phyloP scores from a whole-genome alignment of 202 grass and related monocot species.

The Zizania palustris region DNA sequence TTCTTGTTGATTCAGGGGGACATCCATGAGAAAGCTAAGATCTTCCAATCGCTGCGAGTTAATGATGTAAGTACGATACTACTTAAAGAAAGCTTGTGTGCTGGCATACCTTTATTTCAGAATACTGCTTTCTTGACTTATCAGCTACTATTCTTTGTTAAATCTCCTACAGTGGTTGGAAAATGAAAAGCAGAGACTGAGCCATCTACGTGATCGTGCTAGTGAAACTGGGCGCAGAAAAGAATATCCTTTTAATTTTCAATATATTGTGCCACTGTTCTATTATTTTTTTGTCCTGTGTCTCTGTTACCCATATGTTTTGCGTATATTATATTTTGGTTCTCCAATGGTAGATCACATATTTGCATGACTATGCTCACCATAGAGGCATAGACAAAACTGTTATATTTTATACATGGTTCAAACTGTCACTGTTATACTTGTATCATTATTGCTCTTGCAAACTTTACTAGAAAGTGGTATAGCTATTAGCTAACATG shows the following conservation, averaged over 20 bases:
- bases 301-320: constrained; percentile 15
- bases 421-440: constrained; percentile 5
- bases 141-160: constrained; percentile 40
- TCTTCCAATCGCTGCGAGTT: constrained; percentile 74
- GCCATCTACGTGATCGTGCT: constrained; percentile 95
- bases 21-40: constrained; percentile 73
- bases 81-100: constrained; percentile 28
- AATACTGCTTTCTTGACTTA: constrained; percentile 36
- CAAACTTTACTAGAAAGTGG: not conserved
- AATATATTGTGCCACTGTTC: constrained; percentile 20
- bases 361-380: constrained; percentile 22
- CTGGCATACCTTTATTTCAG: constrained; percentile 31
- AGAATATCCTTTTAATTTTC: constrained; percentile 82
- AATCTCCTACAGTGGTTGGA: constrained; percentile 69
- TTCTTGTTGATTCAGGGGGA: constrained; percentile 59
- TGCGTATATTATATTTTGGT: constrained; percentile 5
- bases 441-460: constrained; percentile 26
- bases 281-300: constrained; percentile 1
- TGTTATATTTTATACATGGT: not conserved
- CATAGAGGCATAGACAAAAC: not conserved
- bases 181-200: constrained; percentile 87
- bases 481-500: not conserved
- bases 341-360: constrained; percentile 27
- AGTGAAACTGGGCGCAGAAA: constrained; percentile 97
- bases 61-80: constrained; percentile 69